These are phyloP conservation scores for Curvularia hawaiiensis DNA, from an alignment of 2,329 filamentous ascomycete species.

Conservation along the genomic window DNA sequence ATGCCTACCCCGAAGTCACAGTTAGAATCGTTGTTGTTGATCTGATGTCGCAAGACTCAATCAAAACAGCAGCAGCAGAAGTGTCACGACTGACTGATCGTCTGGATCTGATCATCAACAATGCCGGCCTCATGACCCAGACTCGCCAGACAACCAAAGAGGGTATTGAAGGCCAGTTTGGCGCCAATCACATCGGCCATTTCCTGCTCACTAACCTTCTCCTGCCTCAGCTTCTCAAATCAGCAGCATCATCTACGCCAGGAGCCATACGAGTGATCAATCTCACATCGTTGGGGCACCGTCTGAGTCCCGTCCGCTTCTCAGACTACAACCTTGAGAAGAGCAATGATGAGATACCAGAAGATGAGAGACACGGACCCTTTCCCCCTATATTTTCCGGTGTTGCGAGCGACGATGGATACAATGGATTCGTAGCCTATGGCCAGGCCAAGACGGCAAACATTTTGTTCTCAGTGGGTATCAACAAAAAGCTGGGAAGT, in stretches of 20 bases:
- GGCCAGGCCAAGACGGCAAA: slow-evolving; percentile 42
- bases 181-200: slow-evolving; percentile 56
- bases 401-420: slow-evolving; percentile 19
- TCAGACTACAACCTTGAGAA: slow-evolving; percentile 52
- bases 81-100: slow-evolving; percentile 31
- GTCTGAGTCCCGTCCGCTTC: slow-evolving; percentile 45
- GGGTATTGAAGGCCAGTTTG: slow-evolving; percentile 56
- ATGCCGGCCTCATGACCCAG: slow-evolving; percentile 49
- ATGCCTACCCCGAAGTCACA: slow-evolving; percentile 34
- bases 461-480: slow-evolving; percentile 35
- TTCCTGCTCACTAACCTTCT: slow-evolving; percentile 54
- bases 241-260: slow-evolving; percentile 39
- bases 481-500: slow-evolving; percentile 24
- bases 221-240: slow-evolving; percentile 44
- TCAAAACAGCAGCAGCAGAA: slow-evolving; percentile 43
- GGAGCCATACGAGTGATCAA: slow-evolving; percentile 36
- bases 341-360: slow-evolving; percentile 25
- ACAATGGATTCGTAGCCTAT: slow-evolving; percentile 38
- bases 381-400: slow-evolving; percentile 28
- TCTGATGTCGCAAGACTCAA: slow-evolving; percentile 46
- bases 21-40: slow-evolving; percentile 41
- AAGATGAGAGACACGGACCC: slow-evolving; percentile 29
- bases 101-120: slow-evolving; percentile 54
- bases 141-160: slow-evolving; percentile 45
- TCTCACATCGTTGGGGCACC: slow-evolving; percentile 38